Evolutionary conservation across 805 yeast species (phyloP).

Genomic region (Wickerhamomyces chaumierensis): DNA sequence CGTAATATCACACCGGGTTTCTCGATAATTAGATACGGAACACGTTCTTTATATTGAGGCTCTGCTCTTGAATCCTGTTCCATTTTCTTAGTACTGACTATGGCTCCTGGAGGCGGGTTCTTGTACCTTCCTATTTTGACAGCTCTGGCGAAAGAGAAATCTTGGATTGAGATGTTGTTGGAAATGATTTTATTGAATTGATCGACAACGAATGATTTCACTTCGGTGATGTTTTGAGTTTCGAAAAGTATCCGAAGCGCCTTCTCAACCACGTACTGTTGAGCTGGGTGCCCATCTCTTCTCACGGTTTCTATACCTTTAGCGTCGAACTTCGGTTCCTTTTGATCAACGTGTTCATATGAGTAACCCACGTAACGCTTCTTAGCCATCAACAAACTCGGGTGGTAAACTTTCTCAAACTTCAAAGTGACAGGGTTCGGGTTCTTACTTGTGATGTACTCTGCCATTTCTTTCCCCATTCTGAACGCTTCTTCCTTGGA

Average conservation of each 20-base stretch:
- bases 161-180: conserved; percentile 61
- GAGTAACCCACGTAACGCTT: conserved; percentile 87
- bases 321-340: conserved; percentile 71
- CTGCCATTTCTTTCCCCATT: conserved; percentile 64
- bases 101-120: conserved; percentile 87
- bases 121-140: conserved; percentile 80
- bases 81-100: conserved; percentile 54
- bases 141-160: conserved; percentile 86
- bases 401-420: conserved; percentile 89
- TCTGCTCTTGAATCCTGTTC: conserved; percentile 58
- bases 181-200: conserved; percentile 58
- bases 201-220: conserved; percentile 50
- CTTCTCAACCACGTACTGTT: conserved; percentile 69
- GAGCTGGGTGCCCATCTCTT: conserved; percentile 91
- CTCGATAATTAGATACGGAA: conserved; percentile 72
- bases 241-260: conserved; percentile 60
- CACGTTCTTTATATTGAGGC: conserved; percentile 83
- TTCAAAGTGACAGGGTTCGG: conserved; percentile 79
- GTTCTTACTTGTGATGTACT: conserved; percentile 45
- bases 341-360: conserved; percentile 39
- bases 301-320: conserved; percentile 94
- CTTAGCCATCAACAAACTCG: conserved; percentile 71
- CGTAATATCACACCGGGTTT: conserved; percentile 49
- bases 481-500: conserved; percentile 65
- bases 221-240: conserved; percentile 55